A percentile compares a stretch with the other conserved stretches of the same genome.
phyloP scores from a whole-genome alignment of 768 basidiomycete genomes.

The Pleurotus tuber-regium region DNA sequence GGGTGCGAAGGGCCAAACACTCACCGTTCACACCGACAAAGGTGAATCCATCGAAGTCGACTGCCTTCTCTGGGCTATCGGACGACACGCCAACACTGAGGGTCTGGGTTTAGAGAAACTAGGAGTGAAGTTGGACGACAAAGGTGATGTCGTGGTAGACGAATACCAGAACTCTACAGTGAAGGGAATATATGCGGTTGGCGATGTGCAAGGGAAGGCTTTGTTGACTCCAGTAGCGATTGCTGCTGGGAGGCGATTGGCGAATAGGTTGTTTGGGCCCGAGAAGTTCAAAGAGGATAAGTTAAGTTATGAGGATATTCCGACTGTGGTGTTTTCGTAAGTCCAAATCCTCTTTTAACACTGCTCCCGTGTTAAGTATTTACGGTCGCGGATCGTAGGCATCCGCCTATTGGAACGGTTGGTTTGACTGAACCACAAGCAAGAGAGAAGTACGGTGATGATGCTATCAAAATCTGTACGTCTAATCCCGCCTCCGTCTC shows the following conservation, averaged over 20 bases:
- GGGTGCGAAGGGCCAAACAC: slow-evolving; percentile 64
- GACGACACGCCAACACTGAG: slow-evolving; percentile 78
- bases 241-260: slow-evolving; percentile 86
- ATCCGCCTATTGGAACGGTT: slow-evolving; percentile 94
- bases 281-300: slow-evolving; percentile 85
- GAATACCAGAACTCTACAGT: slow-evolving; percentile 86
- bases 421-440: slow-evolving; percentile 94
- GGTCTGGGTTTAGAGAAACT: slow-evolving; percentile 74
- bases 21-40: slow-evolving; percentile 74
- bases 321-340: slow-evolving; percentile 95
- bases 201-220: slow-evolving; percentile 91
- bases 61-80: slow-evolving; percentile 90
- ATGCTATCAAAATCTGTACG: slow-evolving; percentile 88
- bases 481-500: slow-evolving; percentile 16
- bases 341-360: slow-evolving; percentile 38
- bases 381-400: slow-evolving; percentile 42
- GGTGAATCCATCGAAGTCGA: slow-evolving; percentile 86
- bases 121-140: slow-evolving; percentile 71
- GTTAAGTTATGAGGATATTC: slow-evolving; percentile 84
- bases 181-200: slow-evolving; percentile 74
- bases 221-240: slow-evolving; percentile 97
- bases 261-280: slow-evolving; percentile 89
- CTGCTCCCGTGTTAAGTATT: slow-evolving; percentile 9
- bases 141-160: slow-evolving; percentile 87
- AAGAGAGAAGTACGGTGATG: slow-evolving; percentile 80